These are phyloP conservation scores for Candida easanensis DNA, from an alignment of 805 yeast species.

Conservation along the genomic window DNA sequence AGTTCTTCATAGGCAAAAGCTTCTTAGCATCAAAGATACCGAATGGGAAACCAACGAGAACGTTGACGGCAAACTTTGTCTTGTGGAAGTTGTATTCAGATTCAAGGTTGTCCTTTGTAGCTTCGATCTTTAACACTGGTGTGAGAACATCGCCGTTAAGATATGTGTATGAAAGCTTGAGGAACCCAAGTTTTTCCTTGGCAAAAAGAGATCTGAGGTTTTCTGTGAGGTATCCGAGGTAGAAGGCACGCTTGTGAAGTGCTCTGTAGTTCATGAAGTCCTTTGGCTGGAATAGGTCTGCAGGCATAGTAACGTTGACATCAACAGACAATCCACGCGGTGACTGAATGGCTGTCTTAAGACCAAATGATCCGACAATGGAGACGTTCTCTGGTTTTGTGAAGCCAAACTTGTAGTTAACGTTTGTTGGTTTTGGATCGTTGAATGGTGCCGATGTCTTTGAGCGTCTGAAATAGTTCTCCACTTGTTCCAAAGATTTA, in stretches of 20 bases:
- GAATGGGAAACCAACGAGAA: conserved; percentile 71
- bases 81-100: conserved; percentile 57
- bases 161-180: conserved; percentile 59
- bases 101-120: conserved; percentile 45
- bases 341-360: conserved; percentile 72
- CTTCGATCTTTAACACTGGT: conserved; percentile 68
- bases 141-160: conserved; percentile 74
- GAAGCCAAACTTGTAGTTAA: conserved; percentile 71
- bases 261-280: conserved; percentile 91
- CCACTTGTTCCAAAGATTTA: conserved; percentile 57
- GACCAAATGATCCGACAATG: conserved; percentile 85
- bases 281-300: conserved; percentile 69
- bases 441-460: conserved; percentile 76
- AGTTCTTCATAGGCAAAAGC: conserved; percentile 74
- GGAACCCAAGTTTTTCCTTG: conserved; percentile 47
- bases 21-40: conserved; percentile 73
- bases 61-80: conserved; percentile 67
- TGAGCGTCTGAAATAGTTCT: conserved; percentile 46
- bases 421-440: conserved; percentile 78
- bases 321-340: conserved; percentile 70
- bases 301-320: conserved; percentile 80
- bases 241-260: conserved; percentile 84
- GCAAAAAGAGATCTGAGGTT: conserved; percentile 52
- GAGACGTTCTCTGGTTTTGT: conserved; percentile 70
- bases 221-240: conserved; percentile 74